Base-by-base conservation (phyloP, 78 protist species). In the Dictyostelium capitatum region DNA sequence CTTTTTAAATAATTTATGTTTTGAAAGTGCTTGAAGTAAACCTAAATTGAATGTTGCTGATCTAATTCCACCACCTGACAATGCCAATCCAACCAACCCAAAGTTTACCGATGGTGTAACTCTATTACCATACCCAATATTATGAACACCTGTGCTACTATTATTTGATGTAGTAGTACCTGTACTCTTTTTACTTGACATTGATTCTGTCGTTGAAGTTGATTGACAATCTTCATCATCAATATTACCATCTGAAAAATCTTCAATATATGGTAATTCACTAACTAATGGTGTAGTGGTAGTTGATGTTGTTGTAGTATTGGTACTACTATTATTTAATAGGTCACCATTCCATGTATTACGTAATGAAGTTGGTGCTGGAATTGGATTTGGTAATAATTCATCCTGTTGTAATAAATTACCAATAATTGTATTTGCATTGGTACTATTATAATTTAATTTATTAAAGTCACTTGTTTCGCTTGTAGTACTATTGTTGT, bases 61-160 rank as follows among this genome's bases (percentile, higher is more conserved):
- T 48, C 93, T 64, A 46, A 87, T 87, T n/a, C 93, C 93, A 51
- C 93, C 93, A 50, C 93, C 93, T 47, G 84, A 77, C 8, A 87
- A 47, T 64, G 93, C 93, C 43, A 87, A 65, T 0, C 93, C 93
- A 30, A 87, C 84, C 62, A 87, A 43, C 10, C 74, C 74, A 87
- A 72, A 87, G 19, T 59, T 64, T n/a, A 47, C 51, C 1, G 93
- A 87, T 50, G 93, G 93, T 2, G 41, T n/a, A 6, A 79, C 83
- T 30, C 56, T 77, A 50, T 25, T 32, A 67, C 30, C 19, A 25
- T n/a, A 73, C 57, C 56, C 73, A 72, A 25, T 82, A 32, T 74
- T 74, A 47, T n/a, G 48, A n/a, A 23, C 7, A 15, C 56, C 46
- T 37, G 43, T 37, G 43, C 43, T 37, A 8, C 54, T 41, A 46